Base-by-base conservation (phyloP, 169 alveolate genomes). In the Eimeria sp. region DNA sequence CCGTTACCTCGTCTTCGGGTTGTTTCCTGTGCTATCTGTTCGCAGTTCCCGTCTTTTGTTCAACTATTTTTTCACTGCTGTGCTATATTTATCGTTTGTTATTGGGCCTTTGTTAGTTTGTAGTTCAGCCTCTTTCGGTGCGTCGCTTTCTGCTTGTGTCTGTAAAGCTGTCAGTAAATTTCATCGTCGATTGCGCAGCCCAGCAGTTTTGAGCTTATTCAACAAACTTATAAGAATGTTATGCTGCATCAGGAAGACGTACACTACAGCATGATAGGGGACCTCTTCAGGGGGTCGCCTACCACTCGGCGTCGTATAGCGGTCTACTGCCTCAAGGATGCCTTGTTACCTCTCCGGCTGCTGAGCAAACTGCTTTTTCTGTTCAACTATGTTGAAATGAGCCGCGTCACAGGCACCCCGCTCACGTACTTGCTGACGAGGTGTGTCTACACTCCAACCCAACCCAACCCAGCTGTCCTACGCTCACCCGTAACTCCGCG, bases 321-420 rank as follows among this genome's bases (percentile, higher is more conserved):
- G 65, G 99, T 99, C 54, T 99, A 99, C 98, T 99, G 99, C 97
- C 98, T 99, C 94, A 99, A 99, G 98, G 99, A 99, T 96, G 99
- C 99, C 5, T 96, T 98, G 49, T 98, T 99, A 83, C 99, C 99
- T 18, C 96, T 99, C 91, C 98, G 99, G 91, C 98, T 99, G 47
- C 98, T 99, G 98, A 99, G 99, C 95, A 99, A 99, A 83, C 98
- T 99, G 70, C 97, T 99, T 97, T 98, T 99, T 87, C 95, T 99
- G 95, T 99, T 98, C 97, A 99, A 99, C 97, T 99, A 99, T 94
- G 98, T 99, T 70, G 99, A 99, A 98, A 99, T 99, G 99, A 99
- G 99, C 25, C 96, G 99, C 86, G 99, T 99, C 45, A 99, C 99
- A 1, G 99, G 99, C 65, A 99, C 99, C 0, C 99, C 99, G 2